Base-by-base conservation (phyloP, 495 filamentous ascomycete genomes). In the Beverwykella pulmonaria region DNA sequence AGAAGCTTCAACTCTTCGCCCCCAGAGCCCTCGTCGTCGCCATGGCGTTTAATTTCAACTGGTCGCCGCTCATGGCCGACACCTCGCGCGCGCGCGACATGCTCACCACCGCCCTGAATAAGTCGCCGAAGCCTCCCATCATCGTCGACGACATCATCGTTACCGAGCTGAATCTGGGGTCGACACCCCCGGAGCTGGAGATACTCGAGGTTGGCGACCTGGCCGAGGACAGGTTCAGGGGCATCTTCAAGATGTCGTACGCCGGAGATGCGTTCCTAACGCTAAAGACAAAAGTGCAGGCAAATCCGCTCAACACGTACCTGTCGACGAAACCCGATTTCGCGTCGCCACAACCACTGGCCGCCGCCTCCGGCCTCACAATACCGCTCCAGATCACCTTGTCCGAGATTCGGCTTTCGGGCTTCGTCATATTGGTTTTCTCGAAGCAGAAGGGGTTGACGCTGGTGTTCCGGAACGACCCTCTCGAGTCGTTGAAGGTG, bases 31-130 rank as follows among this genome's bases (percentile, higher is more conserved):
- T 8, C 6, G n/a, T 19, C 53, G 23, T 39, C 41, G 22, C 29
- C 39, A 98, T 98, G 94, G 93, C 94, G 67, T 98, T 98, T 87
- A 97, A 97, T 83, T 98, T 98, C 91, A 98, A 98, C 92, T 98
- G 94, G 94, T 96, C 92, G 84, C 94, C 94, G 75, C 85, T 98
- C 70, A 92, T 93, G 78, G 93, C 93, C 71, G 91, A 97, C 82
- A 92, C 92, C 78, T 85, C 87, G 72, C 87, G 92, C 72, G 94
- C 94, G 54, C 90, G 93, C 75, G 93, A 97, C 70, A 90, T 98
- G 73, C 85, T 98, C 52, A 98, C 94, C 25, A 87, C 89, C 47
- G 95, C 94, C 29, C 83, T 98, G 70, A 98, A 98, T 84, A 98
- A 98, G 78, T 96, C 92, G 32, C 92, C 93, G 53, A 98, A 98